These are phyloP conservation scores for Theileria parva DNA, from an alignment of 169 alveolate species.

Conservation along the genomic window DNA sequence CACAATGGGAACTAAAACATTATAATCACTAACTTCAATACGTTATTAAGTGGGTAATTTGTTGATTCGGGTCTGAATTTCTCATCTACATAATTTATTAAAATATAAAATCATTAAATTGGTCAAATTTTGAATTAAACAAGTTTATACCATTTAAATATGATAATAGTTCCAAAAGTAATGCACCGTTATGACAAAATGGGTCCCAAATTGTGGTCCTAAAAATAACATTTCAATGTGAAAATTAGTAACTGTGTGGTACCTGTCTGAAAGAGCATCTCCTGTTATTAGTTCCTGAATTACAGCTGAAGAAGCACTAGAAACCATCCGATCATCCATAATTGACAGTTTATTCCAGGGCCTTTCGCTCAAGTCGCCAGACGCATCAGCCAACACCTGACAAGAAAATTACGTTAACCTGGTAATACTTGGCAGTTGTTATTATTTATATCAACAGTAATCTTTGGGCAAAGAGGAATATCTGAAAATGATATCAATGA, in stretches of 20 bases:
- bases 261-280: not conserved
- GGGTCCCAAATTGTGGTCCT: conserved; percentile 62
- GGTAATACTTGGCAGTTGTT: conserved; percentile 50
- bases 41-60: conserved; percentile 52
- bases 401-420: not conserved
- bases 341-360: conserved; percentile 36
- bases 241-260: not conserved
- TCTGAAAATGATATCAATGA: conserved; percentile 1
- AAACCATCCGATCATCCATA: conserved; percentile 29
- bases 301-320: conserved; percentile 42
- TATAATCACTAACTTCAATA: not conserved
- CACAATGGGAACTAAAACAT: conserved; percentile 42
- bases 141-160: conserved; percentile 10
- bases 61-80: conserved; percentile 13
- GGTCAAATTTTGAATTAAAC: not conserved
- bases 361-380: conserved; percentile 57
- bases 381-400: conserved; percentile 58
- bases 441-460: conserved; percentile 47
- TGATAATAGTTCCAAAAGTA: conserved; percentile 55
- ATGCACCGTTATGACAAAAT: conserved; percentile 58
- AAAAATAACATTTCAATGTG: not conserved
- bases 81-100: conserved; percentile 9
- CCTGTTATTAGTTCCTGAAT: conserved; percentile 12
- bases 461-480: conserved; percentile 38
- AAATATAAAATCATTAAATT: not conserved